Evolutionary conservation across 805 yeast species (phyloP), one percentile per base, ranked within the genome.

Genomic region (Lachancea fermentati): DNA sequence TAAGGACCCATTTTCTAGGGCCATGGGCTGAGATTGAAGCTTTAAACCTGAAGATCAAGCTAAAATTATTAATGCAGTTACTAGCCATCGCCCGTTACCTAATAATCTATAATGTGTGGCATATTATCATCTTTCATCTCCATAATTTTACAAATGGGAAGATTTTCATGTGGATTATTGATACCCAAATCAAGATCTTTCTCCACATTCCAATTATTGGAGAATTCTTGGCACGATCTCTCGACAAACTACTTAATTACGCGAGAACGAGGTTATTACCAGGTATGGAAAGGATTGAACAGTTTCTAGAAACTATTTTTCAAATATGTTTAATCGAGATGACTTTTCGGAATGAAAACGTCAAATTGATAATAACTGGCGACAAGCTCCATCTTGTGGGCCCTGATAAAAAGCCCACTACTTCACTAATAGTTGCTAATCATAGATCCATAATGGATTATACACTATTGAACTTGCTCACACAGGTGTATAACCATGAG

Each of bases 401-500:
- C 11, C 29, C 42, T 4, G 19, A 41, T 0, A 31, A 44, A 4
- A 30, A 45, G n/a, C 13, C 49, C 12, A 26, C 34, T 15, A 57
- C 62, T 1, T 53, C 60, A 2, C 32, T 59, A 15, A 19, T 37
- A 18, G 58, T 40, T 37, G 66, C 42, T 22, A 87, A 86, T 52
- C 96, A 87, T 56, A 69, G 69, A 37, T 80, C 93, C 0, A 50
- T 81, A 6, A 73, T 77, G 11, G 96, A 87, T 57, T 78, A 79
- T 55, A 52, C 79, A 15, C 61, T 81, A 16, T 62, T 85, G n/a
- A 58, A 59, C 29, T 55, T 59, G 33, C 40, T 70, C 36, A 53
- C 54, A 15, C 57, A 51, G 3, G 42, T 16, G 5, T 17, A 52
- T 34, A 58, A 60, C 14, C 52, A 57, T 45, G 54, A 43, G 18